Evolutionary conservation across 2,329 filamentous ascomycete species (phyloP).

Genomic region (Thelonectria olida): DNA sequence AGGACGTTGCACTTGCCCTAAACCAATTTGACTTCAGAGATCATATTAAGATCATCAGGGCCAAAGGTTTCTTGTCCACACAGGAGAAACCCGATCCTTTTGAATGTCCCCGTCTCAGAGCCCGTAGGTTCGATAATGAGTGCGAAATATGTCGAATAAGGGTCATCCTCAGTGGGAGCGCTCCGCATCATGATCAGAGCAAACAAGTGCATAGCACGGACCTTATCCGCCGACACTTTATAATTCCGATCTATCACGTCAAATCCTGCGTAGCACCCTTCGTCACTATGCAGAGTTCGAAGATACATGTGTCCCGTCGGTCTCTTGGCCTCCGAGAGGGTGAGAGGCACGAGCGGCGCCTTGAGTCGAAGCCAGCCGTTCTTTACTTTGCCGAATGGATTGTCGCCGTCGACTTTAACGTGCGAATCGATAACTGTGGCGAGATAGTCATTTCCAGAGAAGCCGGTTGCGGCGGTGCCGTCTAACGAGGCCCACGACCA

Average conservation of each 20-base stretch:
- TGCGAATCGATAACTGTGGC: not conserved
- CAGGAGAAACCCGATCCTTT: not conserved
- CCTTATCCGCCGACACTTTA: not conserved
- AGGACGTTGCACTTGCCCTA: too few species aligned
- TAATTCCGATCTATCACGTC: not conserved
- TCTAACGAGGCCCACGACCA: constrained; percentile 26
- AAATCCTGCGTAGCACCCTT: not conserved
- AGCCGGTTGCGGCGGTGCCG: not conserved
- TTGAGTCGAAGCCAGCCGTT: constrained; percentile 3
- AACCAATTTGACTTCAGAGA: not conserved
- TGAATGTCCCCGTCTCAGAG: not conserved
- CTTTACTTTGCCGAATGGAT: constrained; percentile 14
- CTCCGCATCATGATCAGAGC: not conserved
- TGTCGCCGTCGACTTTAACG: constrained; percentile 2
- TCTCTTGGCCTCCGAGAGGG: not conserved
- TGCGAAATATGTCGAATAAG: not conserved
- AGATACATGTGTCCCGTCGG: constrained; percentile 6
- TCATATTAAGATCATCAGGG: not conserved
- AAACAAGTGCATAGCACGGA: constrained; percentile 5
- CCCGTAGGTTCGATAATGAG: not conserved
- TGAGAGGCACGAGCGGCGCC: constrained; percentile 3
- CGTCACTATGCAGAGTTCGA: not conserved
- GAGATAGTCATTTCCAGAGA: not conserved
- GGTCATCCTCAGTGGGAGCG: not conserved
- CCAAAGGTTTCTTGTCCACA: not conserved